Percentiles rank a stretch among this genome's conserved stretches.
Conservation (phyloP, 2,329 filamentous ascomycete genomes). For the Chrysoporthe austroafricana region DNA sequence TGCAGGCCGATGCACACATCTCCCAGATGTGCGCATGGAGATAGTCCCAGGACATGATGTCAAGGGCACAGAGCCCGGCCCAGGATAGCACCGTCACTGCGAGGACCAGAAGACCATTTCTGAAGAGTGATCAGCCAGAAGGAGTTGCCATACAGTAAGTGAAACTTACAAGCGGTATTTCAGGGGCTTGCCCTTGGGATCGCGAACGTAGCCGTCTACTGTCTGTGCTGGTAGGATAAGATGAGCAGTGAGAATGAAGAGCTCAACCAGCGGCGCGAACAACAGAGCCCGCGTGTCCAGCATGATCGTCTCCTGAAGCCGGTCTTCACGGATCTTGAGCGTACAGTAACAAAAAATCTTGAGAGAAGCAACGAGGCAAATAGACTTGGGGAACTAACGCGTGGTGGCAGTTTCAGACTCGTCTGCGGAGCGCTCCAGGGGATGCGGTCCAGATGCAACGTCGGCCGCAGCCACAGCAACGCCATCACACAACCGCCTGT, state of each 20-base stretch:
- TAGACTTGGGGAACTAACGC: not conserved
- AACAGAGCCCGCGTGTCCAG: conserved; percentile 8
- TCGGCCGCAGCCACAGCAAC: not conserved
- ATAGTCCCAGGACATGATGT: conserved; percentile 19
- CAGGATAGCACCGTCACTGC: conserved; percentile 13
- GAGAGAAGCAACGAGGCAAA: not conserved
- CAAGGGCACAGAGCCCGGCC: conserved; percentile 14
- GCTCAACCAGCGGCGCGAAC: conserved; percentile 22
- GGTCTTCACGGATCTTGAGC: too few relatives aligned
- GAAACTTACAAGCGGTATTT: conserved; percentile 22
- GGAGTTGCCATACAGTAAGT: not conserved
- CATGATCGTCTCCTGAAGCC: not conserved
- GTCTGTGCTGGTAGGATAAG: conserved; percentile 17
- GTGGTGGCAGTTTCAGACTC: not conserved
- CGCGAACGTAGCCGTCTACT: conserved; percentile 23
- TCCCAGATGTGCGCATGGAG: conserved; percentile 13
- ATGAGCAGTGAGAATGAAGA: conserved; percentile 22
- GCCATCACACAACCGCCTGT: not conserved
- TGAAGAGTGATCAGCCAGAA: not conserved
- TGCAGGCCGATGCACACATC: conserved; percentile 6
- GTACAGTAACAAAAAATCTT: not conserved
- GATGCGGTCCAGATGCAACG: not conserved
- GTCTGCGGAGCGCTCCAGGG: not conserved
- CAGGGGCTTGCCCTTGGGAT: conserved; percentile 22
- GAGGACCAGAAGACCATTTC: conserved; percentile 21